Evolutionary conservation across 2,329 filamentous ascomycete genomes (phyloP), one percentile per base, ranked within the genome.

Genomic region (Alternaria sp.): DNA sequence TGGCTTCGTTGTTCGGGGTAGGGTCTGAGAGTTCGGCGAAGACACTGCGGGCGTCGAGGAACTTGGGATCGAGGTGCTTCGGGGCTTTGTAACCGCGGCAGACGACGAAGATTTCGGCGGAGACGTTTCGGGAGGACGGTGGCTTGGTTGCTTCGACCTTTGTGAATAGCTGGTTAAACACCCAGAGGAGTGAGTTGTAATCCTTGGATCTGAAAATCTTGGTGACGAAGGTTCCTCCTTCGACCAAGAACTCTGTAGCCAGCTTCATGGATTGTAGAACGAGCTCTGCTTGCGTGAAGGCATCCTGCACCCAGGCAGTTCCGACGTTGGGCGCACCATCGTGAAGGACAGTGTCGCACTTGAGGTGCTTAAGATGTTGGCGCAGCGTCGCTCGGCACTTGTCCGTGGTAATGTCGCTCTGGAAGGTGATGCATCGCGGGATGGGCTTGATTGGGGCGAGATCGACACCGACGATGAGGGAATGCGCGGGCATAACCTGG

Each of bases 101-200:
- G 32, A 99, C 96, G 68, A 98, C 95, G 84, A 99, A 99, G 44
- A 98, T 98, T 84, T 99, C 96, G 69, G 96, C 96, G 8, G 93
- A 97, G 56, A 99, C 95, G 75, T 97, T 97, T 84, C 96, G 88
- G 9, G 93, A 97, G 0, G 93, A 97, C 0, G 96, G 96, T 4
- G 96, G 96, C 81, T 99, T 99, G 6, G 96, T 99, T 52, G 96
- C 95, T 79, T 99, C 95, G 67, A 99, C 96, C 70, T 96, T 96
- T 51, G 87, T 87, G 83, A 99, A 99, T 1, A 99, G 86, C 80
- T 99, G 96, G 78, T 97, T 97, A 84, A 98, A 93, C 32, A 98
- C 94, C 96, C 96, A 99, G 52, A 98, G 86, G 49, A 99, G 83
- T 62, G 93, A 90, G 78, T 97, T 97, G 84, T 97, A 98, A 78